Percentiles rank a stretch among this genome's conserved stretches.
Conservation (phyloP, 202 grass and related monocot genomes). For the Zizania palustris region DNA sequence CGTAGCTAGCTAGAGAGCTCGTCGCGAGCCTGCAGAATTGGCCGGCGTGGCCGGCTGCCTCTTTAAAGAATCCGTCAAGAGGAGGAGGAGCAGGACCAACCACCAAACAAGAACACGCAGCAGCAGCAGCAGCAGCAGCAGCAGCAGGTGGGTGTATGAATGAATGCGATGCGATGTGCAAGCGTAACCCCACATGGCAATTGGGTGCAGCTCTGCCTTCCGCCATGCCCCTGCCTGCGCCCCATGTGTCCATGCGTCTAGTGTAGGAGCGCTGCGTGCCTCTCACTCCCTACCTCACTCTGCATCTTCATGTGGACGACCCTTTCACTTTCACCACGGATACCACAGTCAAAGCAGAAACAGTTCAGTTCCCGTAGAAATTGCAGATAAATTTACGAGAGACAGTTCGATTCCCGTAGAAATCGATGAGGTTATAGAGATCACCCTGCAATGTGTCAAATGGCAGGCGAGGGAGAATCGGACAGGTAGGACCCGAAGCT, state of each 20-base stretch:
- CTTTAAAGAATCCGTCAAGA: slow-evolving; percentile 46
- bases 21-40: not conserved
- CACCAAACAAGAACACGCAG: too few species aligned
- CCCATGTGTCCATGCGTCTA: slow-evolving; percentile 16
- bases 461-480: not conserved
- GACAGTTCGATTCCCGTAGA: too few species aligned
- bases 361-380: too few species aligned
- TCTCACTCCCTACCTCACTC: too few species aligned
- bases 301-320: too few species aligned
- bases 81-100: not conserved
- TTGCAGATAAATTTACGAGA: too few species aligned
- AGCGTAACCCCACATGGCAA: slow-evolving; percentile 48
- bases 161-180: slow-evolving; percentile 38
- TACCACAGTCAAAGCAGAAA: not conserved
- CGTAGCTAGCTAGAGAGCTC: not conserved
- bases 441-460: not conserved
- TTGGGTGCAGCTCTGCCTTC: slow-evolving; percentile 12
- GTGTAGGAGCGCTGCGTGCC: not conserved
- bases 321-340: not conserved
- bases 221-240: slow-evolving; percentile 1
- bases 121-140: not conserved
- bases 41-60: not conserved
- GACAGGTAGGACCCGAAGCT: slow-evolving; percentile 20
- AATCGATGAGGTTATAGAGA: not conserved
- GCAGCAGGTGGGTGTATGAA: slow-evolving; percentile 25